These are phyloP conservation scores for Cylindrotheca fusiformis DNA, from an alignment of 108 stramenopile genomes.

Conservation along the genomic window DNA sequence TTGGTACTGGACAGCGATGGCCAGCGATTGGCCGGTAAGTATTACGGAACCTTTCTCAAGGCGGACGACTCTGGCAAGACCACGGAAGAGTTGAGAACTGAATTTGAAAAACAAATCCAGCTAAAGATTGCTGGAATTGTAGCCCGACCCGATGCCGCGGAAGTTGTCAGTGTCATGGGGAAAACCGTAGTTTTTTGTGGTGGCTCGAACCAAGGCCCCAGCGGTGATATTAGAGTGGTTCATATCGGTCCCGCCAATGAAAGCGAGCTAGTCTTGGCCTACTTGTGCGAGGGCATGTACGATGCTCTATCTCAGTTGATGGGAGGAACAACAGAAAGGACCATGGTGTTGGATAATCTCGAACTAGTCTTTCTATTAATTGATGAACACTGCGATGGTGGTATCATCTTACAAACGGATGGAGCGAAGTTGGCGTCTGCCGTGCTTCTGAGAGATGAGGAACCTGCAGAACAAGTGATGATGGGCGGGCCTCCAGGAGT, in stretches of 20 bases:
- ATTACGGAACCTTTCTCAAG: slow-evolving; percentile 78
- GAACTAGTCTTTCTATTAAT: slow-evolving; percentile 85
- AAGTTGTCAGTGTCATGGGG: slow-evolving; percentile 75
- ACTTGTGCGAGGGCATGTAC: slow-evolving; percentile 86
- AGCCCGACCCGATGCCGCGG: slow-evolving; percentile 81
- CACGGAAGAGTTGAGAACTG: slow-evolving; percentile 53
- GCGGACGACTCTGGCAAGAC: slow-evolving; percentile 32
- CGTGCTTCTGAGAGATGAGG: slow-evolving; percentile 76
- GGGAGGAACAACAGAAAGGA: slow-evolving; percentile 79
- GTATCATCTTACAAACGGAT: slow-evolving; percentile 81
- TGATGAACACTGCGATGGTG: slow-evolving; percentile 89
- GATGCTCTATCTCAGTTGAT: slow-evolving; percentile 75
- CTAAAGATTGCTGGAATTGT: slow-evolving; percentile 72
- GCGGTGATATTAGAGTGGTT: slow-evolving; percentile 72
- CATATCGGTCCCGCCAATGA: slow-evolving; percentile 79
- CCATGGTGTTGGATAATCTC: slow-evolving; percentile 86
- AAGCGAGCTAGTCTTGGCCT: slow-evolving; percentile 73
- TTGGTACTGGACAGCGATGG: slow-evolving; percentile 83
- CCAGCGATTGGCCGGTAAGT: slow-evolving; percentile 85
- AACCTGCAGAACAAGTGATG: slow-evolving; percentile 17
- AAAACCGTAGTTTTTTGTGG: slow-evolving; percentile 80
- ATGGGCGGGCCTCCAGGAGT: slow-evolving; percentile 12
- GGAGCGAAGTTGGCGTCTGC: slow-evolving; percentile 68
- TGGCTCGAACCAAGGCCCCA: slow-evolving; percentile 35
- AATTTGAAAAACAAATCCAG: slow-evolving; percentile 75